Evolutionary conservation across 768 basidiomycete species (phyloP).

Genomic region (Neoboletus brunneissimus): DNA sequence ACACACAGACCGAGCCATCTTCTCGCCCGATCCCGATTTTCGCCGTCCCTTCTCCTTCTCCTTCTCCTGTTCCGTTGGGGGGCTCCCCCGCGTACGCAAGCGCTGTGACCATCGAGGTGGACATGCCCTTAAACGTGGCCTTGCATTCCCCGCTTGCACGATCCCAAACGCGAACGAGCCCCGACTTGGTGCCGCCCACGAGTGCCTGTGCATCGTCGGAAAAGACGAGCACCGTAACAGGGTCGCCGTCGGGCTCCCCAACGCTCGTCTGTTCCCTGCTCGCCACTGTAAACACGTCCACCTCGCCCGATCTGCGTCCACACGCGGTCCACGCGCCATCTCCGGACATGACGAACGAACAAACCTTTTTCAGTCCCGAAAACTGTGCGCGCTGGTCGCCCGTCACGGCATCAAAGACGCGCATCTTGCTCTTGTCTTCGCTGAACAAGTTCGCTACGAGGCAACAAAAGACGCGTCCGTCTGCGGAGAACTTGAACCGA

Average conservation of each 20-base stretch:
- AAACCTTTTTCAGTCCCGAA: conserved; percentile 8
- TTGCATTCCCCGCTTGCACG: conserved; percentile 11
- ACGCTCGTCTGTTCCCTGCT: background rate
- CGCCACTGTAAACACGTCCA: background rate
- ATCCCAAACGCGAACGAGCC: conserved; percentile 23
- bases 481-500: conserved; percentile 11
- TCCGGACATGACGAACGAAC: background rate
- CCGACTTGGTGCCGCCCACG: conserved; percentile 17
- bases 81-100: conserved; percentile 3
- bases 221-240: conserved; percentile 10
- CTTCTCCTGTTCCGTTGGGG: accelerated
- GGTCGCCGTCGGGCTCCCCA: background rate
- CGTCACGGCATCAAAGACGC: conserved; percentile 9
- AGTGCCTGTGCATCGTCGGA: conserved; percentile 14
- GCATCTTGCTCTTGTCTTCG: conserved; percentile 7
- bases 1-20: conserved; percentile 19
- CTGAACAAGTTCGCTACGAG: background rate
- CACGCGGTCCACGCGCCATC: conserved; percentile 7
- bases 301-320: background rate
- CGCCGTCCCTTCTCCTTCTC: background rate
- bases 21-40: conserved; percentile 15
- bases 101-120: conserved; percentile 16
- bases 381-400: conserved; percentile 10
- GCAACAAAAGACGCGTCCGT: conserved; percentile 10
- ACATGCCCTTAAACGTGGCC: background rate